Evolutionary conservation across 345 rosid species (phyloP), one percentile per base, ranked within the genome.

Genomic region (Eucalyptus tenuipes): DNA sequence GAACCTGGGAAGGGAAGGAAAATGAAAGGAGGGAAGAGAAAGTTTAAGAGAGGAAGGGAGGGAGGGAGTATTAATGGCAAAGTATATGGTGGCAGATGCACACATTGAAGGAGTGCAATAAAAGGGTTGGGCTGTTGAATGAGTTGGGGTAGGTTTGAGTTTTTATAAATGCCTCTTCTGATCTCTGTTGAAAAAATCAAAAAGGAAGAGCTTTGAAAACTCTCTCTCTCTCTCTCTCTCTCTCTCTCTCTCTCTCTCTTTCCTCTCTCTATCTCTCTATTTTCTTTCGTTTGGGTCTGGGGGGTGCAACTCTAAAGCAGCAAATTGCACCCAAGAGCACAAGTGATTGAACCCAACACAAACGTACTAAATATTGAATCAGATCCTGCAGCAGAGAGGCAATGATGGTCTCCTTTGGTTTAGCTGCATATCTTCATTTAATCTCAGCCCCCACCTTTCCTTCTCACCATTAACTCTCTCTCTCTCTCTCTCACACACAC

Each of bases 31-130:
- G 94, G 87, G 81, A 92, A 91, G 94, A 92, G 92, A 92, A 31
- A 50, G 45, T 44, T 47, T 79, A 40, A 33, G 47, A 3, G 88
- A 31, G 42, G n/a, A 27, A 9, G 75, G 59, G 49, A 40, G 13
- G 48, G 88, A 88, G 42, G 22, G 82, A 37, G 82, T 88, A 95
- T 91, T 94, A 93, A 95, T 93, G 92, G 91, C 89, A 86, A 90
- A 93, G 93, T 85, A 81, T 82, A 94, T 93, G 90, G 97, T 53
- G 88, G 96, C 97, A 97, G 99, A 93, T 96, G 89, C 88, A 90
- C 86, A 94, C 95, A 97, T 95, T 96, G 95, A 96, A 96, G 94
- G 89, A 87, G 88, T 91, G 97, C 93, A 96, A 95, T 96, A 94
- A 96, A 96, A 94, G 92, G 96, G 68, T 82, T 88, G 86, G 68